Percentiles rank a stretch among this genome's conserved stretches.
Evolutionary conservation across 177 flowering plant genomes (phyloP).

Genomic region (Tripterygium wilfordii): DNA sequence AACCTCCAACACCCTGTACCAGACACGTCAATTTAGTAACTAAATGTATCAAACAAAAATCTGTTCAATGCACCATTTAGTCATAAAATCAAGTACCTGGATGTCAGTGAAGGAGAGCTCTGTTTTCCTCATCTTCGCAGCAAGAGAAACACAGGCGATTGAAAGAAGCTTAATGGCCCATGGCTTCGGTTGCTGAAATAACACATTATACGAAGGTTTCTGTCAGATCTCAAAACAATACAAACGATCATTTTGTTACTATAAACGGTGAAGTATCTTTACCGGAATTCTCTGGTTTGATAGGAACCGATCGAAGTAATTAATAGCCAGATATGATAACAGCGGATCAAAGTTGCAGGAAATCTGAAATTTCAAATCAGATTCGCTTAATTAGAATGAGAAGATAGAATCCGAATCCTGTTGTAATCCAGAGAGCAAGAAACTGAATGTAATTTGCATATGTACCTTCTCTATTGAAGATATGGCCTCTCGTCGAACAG

Average conservation of each 20-base stretch:
- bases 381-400: too few species aligned
- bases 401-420: neutral
- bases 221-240: neutral
- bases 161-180: constrained; percentile 54
- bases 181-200: constrained; percentile 45
- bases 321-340: constrained; percentile 42
- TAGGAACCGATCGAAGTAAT: constrained; percentile 67
- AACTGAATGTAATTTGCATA: too few species aligned
- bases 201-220: too few species aligned
- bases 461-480: constrained; percentile 38
- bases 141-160: constrained; percentile 50
- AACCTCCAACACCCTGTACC: constrained; percentile 39
- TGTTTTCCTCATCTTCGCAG: constrained; percentile 57
- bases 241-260: too few species aligned
- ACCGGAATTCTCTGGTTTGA: constrained; percentile 43
- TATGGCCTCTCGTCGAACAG: constrained; percentile 32
- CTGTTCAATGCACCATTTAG: too few species aligned
- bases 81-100: too few species aligned
- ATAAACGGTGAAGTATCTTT: too few species aligned
- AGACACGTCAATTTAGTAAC: too few species aligned
- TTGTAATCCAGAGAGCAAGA: too few species aligned
- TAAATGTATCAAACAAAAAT: too few species aligned
- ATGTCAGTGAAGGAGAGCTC: constrained; percentile 32
- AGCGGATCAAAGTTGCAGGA: constrained; percentile 33
- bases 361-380: constrained; percentile 17